Evolutionary conservation across 1,284 basidiomycete genomes (phyloP), one percentile per base, ranked within the genome.

Genomic region (Apiotrichum brassicae): DNA sequence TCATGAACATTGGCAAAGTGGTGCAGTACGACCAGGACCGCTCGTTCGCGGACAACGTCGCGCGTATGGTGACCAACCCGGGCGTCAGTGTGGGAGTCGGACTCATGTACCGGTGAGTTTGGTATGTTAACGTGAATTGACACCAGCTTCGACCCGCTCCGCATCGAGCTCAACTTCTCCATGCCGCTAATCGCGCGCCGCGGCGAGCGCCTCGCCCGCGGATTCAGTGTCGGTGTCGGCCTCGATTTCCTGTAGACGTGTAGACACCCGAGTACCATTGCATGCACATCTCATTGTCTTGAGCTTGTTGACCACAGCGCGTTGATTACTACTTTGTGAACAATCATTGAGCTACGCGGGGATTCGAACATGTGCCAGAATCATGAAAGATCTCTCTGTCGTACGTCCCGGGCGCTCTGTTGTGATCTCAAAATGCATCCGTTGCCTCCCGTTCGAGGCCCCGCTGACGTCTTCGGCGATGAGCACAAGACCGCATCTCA

Each of bases 161-260:
- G 69, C 18, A 58, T 93, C 34, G 95, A 99, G 71, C 76, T 94
- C 56, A 98, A 97, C 69, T 83, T 97, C 56, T 88, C 92, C 3
- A 79, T 97, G 44, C 94, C 94, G 1, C 74, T 99, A 2, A 79
- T 86, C 1, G 83, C 84, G 1, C 82, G 82, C 40, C 81, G 78
- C 60, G 84, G 84, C 42, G 94, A 98, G 71, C 82, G 84, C 2
- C 68, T 78, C 42, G 78, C 85, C 48, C 83, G 84, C 58, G 95
- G 94, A 0, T 76, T 97, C 40, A 91, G 95, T 66, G 81, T 97
- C 22, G 94, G 95, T 3, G 82, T 98, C 54, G 95, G 94, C 1
- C 70, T 98, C 49, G 88, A 93, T 62, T 94, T 79, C 65, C 50
- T 79, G 48, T 78, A 46, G 51, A 37, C 18, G 36, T 30, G 28